These are phyloP conservation scores for Teunomyces pallodes DNA, from an alignment of 805 yeast species.

Conservation along the genomic window DNA sequence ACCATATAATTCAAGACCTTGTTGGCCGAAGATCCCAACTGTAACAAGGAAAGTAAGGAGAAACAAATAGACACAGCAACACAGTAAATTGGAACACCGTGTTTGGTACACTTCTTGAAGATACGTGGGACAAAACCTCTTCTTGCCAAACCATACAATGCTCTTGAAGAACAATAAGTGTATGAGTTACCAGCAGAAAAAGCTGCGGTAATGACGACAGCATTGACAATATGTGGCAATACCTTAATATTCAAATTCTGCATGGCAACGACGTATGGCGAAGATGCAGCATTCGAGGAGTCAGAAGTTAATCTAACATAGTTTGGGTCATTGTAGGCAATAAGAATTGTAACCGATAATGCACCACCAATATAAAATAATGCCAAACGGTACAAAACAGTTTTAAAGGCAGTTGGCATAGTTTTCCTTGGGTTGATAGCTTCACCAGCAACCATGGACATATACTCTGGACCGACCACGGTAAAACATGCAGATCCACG, in stretches of 20 bases:
- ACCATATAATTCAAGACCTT: slow-evolving; percentile 46
- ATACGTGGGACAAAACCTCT: slow-evolving; percentile 47
- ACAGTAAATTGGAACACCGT: slow-evolving; percentile 48
- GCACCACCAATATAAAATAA: slow-evolving; percentile 72
- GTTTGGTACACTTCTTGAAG: slow-evolving; percentile 42
- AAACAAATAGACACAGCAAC: slow-evolving; percentile 45
- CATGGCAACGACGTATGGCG: slow-evolving; percentile 52
- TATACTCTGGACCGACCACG: slow-evolving; percentile 83
- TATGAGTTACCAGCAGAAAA: slow-evolving; percentile 51
- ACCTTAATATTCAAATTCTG: slow-evolving; percentile 43
- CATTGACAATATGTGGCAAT: slow-evolving; percentile 47
- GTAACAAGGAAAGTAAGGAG: slow-evolving; percentile 65
- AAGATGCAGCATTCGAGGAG: slow-evolving; percentile 55
- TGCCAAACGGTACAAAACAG: slow-evolving; percentile 66
- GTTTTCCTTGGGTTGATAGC: slow-evolving; percentile 67
- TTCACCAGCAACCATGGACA: slow-evolving; percentile 84
- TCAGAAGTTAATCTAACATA: slow-evolving; percentile 54
- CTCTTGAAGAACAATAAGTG: slow-evolving; percentile 46
- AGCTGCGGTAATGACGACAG: slow-evolving; percentile 39
- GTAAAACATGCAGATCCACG: slow-evolving; percentile 68
- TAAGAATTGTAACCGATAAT: slow-evolving; percentile 72
- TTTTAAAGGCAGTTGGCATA: slow-evolving; percentile 75
- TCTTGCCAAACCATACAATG: slow-evolving; percentile 45
- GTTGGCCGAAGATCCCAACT: slow-evolving; percentile 38
- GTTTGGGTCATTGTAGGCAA: slow-evolving; percentile 65